A percentile compares a stretch with the other conserved stretches of the same genome.
These are phyloP conservation scores for Sporopachydermia lactativora DNA, from an alignment of 805 yeast species.

Conservation along the genomic window DNA sequence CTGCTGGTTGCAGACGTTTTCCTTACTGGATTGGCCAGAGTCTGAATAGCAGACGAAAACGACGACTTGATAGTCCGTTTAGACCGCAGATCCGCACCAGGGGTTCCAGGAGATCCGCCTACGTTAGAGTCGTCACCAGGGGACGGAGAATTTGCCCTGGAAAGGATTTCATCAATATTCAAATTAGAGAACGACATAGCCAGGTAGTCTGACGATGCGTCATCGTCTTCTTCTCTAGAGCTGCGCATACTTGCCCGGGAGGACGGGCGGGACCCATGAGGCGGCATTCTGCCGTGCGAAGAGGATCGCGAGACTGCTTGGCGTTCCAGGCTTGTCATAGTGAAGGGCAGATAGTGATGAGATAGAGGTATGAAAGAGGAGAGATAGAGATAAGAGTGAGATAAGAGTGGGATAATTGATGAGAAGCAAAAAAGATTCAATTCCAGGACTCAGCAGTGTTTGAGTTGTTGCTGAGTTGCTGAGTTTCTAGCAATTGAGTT, in stretches of 20 bases:
- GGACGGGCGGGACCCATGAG: neutral
- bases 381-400: no score
- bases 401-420: no score
- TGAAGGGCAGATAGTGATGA: no score
- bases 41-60: conserved; percentile 10
- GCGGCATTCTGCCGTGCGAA: neutral
- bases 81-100: neutral
- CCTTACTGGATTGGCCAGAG: conserved; percentile 16
- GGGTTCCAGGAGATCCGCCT: neutral
- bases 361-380: no score
- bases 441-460: no score
- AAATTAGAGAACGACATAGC: neutral
- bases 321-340: neutral
- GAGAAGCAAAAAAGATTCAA: no score
- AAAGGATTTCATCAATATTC: neutral
- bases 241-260: neutral
- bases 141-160: neutral
- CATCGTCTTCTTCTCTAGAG: neutral
- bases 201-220: neutral
- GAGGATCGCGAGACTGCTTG: neutral
- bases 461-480: no score
- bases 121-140: neutral
- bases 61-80: neutral
- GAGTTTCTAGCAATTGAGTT: no score
- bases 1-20: conserved; percentile 17